Base-by-base conservation (phyloP, 495 filamentous ascomycete genomes). In the Podospora tetraspora region DNA sequence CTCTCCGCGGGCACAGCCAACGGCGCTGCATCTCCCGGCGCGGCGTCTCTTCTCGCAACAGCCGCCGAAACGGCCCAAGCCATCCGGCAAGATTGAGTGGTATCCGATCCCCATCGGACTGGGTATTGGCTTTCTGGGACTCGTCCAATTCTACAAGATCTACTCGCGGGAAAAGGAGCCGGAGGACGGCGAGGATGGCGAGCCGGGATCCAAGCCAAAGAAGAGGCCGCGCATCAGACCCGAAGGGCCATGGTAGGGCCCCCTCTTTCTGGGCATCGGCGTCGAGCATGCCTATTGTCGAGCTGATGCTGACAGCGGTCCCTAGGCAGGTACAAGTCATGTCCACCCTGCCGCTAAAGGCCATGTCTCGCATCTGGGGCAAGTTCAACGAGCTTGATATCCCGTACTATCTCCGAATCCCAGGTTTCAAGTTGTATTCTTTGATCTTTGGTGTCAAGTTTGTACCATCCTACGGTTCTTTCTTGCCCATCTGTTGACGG, bases 381-480 rank as follows among this genome's bases (percentile, higher is more conserved):
- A 88, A 84, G 57, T 97, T 98, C 83, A 99, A 99, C 78, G 95
- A 97, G 77, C 81, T 97, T 30, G 85, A 89, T 57, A 91, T 99
- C 58, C 95, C 95, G 0, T 92, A 93, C 80, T 93, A 92, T 76
- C 84, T 98, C 58, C 91, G 95, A 25, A 85, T 93, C 0, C 94
- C 96, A 21, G 95, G 96, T n/a, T 99, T 99, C 79, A 92, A 90
- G 70, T 83, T 99, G 16, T 99, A 99, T 76, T 87, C 92, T 3
- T 97, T 83, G 79, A 83, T 94, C 25, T 99, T 99, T 74, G 96
- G 94, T 5, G 95, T 97, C 71, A 96, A 96, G 86, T 88, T 76
- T 72, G 83, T 71, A 11, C 6, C 21, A 22, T 5, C 16, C 21
- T 30, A 6, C 57, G 3, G 30, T 25, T 16, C 58, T 23, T 61